A percentile compares a stretch with the other conserved stretches of the same genome.
Evolutionary conservation across 257 asterid species (phyloP).

Genomic region (Solanum peruvianum): DNA sequence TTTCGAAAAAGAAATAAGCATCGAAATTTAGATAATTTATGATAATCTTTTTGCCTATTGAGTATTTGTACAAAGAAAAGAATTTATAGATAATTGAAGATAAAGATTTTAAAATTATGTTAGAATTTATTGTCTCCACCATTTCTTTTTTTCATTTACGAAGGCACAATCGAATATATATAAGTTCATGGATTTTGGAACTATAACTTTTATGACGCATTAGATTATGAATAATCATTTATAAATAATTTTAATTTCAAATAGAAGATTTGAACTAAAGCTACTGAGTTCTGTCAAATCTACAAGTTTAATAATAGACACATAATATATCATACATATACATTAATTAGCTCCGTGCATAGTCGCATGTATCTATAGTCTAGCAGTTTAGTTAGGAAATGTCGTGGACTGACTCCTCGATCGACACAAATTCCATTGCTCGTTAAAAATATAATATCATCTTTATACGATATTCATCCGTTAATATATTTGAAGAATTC

Average conservation of each 20-base stretch:
- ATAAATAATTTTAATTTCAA: too few species aligned
- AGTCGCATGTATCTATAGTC: not conserved
- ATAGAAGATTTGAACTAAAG: not conserved
- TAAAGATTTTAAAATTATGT: not conserved
- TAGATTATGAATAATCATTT: too few species aligned
- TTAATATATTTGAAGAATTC: not conserved
- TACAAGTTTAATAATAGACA: not conserved
- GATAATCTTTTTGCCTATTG: not conserved
- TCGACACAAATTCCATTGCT: not conserved
- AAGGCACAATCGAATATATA: not conserved
- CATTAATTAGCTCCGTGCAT: not conserved
- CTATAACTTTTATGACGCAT: too few species aligned
- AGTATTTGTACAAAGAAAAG: not conserved
- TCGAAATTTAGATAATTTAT: not conserved
- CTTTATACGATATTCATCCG: accelerated
- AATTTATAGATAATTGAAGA: not conserved
- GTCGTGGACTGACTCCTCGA: not conserved
- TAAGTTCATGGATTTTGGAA: not conserved
- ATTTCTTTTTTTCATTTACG: too few species aligned
- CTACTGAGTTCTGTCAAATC: accelerated
- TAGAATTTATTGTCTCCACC: not conserved
- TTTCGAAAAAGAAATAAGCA: not conserved
- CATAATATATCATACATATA: not conserved
- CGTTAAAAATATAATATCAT: not conserved
- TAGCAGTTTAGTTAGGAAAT: not conserved